Conservation (phyloP, 2,329 filamentous ascomycete species). For the Dactylella cylindrospora region DNA sequence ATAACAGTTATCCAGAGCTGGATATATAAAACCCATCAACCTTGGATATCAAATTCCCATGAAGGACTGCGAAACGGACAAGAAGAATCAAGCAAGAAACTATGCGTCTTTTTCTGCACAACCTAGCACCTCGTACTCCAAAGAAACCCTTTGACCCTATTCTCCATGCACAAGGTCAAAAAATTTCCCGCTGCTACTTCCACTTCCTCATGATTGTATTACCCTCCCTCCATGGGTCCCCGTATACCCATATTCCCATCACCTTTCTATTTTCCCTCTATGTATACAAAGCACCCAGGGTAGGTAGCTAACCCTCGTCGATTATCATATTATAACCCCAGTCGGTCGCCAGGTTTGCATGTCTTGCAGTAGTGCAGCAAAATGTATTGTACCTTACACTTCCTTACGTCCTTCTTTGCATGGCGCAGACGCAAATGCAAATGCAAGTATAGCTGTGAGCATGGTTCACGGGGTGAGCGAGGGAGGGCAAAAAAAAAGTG, state of each 20-base stretch:
- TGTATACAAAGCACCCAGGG: conserved; percentile 13
- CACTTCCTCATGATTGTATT: conserved; percentile 39
- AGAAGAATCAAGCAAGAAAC: conserved; percentile 21
- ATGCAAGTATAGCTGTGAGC: conserved; percentile 23
- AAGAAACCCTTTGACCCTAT: background rate
- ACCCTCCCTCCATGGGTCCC: no score
- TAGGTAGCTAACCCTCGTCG: conserved; percentile 16
- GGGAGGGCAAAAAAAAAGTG: conserved; percentile 8
- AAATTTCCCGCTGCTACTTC: conserved; percentile 40
- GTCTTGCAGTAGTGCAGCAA: conserved; percentile 21
- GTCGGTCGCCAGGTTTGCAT: no score
- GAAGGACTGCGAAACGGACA: conserved; percentile 9
- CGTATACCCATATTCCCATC: no score
- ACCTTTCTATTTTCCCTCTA: conserved; percentile 17
- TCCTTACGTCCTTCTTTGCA: background rate
- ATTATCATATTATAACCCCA: conserved; percentile 25
- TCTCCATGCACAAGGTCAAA: conserved; percentile 3
- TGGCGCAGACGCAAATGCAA: conserved; percentile 12
- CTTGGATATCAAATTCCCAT: background rate
- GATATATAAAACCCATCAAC: no score
- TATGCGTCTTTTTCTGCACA: conserved; percentile 43
- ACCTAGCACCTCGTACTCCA: conserved; percentile 9
- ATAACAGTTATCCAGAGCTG: no score
- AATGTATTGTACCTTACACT: conserved; percentile 39
- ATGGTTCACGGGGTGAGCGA: conserved; percentile 11